Base-by-base conservation (phyloP, 495 filamentous ascomycete genomes). In the Talaromyces borbonicus region DNA sequence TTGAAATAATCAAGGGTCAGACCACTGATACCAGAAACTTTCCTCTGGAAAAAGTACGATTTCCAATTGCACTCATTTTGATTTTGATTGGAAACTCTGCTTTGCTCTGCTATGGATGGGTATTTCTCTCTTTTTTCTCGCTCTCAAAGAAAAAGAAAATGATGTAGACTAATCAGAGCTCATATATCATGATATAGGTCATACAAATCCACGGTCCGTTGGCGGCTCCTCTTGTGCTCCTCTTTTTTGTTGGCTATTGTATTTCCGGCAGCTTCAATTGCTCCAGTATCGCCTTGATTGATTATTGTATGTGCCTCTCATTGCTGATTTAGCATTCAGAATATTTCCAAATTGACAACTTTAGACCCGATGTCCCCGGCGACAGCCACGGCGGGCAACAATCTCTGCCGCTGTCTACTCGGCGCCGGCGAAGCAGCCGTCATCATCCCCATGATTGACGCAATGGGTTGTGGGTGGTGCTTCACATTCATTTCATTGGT, bases 351-450 rank as follows among this genome's bases (percentile, higher is more conserved):
- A 36, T 6, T 36, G 33, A 36, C 33, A 36, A 18, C 5, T 2
- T 3, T 9, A 36, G 33, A 82, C 49, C 77, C 75, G 3, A 56
- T 62, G 0, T 72, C 60, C 6, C 79, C 83, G 0, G 76, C 75
- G 0, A 78, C 83, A 0, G 81, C 77, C 0, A 79, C 80, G 23
- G 83, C 84, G 5, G 77, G 80, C 1, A 83, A 82, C 49, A 87
- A 89, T 53, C 60, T 89, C 7, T 74, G 78, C 0, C 61, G 83
- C 5, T 87, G 82, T 51, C 55, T 79, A 30, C 53, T 87, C 9
- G 82, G 82, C 3, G 84, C 82, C 0, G 80, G 60, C 0, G 73
- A 73, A 1, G 77, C 75, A 16, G 81, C 74, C 0, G 56, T 69
- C 0, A 75, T 85, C 18, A 65, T 72, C 37, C 77, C 76, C 0